Evolutionary conservation across 768 basidiomycete species (phyloP), one percentile per base, ranked within the genome.

Genomic region (Leccinum arenicola): DNA sequence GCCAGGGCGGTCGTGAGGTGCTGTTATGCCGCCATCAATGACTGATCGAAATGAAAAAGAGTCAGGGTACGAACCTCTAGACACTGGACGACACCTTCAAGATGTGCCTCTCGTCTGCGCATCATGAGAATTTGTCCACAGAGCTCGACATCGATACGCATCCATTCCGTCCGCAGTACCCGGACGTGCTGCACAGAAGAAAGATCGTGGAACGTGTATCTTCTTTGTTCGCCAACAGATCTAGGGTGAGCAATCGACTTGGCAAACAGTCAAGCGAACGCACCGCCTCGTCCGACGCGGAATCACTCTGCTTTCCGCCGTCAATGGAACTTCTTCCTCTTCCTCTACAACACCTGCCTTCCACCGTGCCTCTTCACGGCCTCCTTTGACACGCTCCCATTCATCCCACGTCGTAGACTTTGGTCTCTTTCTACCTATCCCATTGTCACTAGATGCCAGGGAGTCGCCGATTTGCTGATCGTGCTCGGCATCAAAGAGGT

Each of bases 121-220:
- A 91, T 83, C 63, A 87, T 80, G 21, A 93, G 76, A 50, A 89
- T 69, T 67, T 92, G 87, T 4, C 87, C 88, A 66, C 87, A 87
- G 15, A 93, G 77, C 65, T 88, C 89, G 38, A 91, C 91, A 65
- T 93, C 91, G 45, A 89, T 83, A 52, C 80, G 82, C 88, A 93
- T 89, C 65, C 82, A 77, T 56, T 91, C 87, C 7, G 79, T 61
- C 3, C 80, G 78, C 47, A 90, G 70, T 11, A 86, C 74, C 36
- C 75, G 75, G 59, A 80, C 68, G 51, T 75, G 75, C 40, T 73
- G 75, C 61, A 85, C 77, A n/a, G 82, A 78, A 29, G 73, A 67
- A 2, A 85, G 66, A 69, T 86, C 85, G 60, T 88, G 84, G 66
- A 87, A 88, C 62, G 88, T 89, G 52, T 87, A 77, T 50, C 89